Conservation (phyloP, 768 basidiomycete species). For the Cytidiella melzeri region DNA sequence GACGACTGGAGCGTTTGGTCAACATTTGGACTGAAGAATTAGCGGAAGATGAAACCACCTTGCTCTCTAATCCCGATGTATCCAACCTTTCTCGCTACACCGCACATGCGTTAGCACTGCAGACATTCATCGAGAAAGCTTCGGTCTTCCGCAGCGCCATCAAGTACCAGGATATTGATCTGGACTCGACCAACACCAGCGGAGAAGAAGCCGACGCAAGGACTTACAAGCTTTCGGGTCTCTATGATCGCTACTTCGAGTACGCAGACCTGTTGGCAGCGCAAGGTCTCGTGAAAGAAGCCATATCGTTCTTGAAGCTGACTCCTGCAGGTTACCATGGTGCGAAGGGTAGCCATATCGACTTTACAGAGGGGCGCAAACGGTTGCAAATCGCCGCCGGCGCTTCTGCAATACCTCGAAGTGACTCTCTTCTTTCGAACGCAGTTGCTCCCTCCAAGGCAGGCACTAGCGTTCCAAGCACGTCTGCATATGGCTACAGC, state of each 20-base stretch:
- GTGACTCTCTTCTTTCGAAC: slow-evolving; percentile 17
- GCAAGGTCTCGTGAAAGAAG: slow-evolving; percentile 85
- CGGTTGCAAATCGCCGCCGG: slow-evolving; percentile 38
- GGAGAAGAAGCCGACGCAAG: slow-evolving; percentile 41
- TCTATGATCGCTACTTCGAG: slow-evolving; percentile 94
- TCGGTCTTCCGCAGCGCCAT: slow-evolving; percentile 89
- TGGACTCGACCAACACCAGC: slow-evolving; percentile 32
- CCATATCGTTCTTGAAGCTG: slow-evolving; percentile 69
- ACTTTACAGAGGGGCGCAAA: slow-evolving; percentile 40
- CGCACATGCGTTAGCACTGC: slow-evolving; percentile 78
- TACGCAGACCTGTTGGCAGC: slow-evolving; percentile 89
- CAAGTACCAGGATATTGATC: slow-evolving; percentile 68
- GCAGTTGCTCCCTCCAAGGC: slow-evolving; percentile 14
- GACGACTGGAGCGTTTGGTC: slow-evolving; percentile 79
- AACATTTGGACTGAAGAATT: slow-evolving; percentile 92
- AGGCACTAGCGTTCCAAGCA: slow-evolving; percentile 16
- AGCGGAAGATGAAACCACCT: slow-evolving; percentile 68
- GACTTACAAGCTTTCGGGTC: slow-evolving; percentile 72
- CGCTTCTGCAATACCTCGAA: slow-evolving; percentile 19
- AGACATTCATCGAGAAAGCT: slow-evolving; percentile 95
- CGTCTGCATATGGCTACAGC: slow-evolving; percentile 11
- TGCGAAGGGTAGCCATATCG: slow-evolving; percentile 33
- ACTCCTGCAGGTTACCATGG: slow-evolving; percentile 78
- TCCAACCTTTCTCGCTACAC: slow-evolving; percentile 58
- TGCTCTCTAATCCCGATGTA: slow-evolving; percentile 35